Percentiles rank a stretch among this genome's conserved stretches.
These are phyloP conservation scores for Thuja plicata DNA, from an alignment of 83 land plant genomes.

Conservation along the genomic window DNA sequence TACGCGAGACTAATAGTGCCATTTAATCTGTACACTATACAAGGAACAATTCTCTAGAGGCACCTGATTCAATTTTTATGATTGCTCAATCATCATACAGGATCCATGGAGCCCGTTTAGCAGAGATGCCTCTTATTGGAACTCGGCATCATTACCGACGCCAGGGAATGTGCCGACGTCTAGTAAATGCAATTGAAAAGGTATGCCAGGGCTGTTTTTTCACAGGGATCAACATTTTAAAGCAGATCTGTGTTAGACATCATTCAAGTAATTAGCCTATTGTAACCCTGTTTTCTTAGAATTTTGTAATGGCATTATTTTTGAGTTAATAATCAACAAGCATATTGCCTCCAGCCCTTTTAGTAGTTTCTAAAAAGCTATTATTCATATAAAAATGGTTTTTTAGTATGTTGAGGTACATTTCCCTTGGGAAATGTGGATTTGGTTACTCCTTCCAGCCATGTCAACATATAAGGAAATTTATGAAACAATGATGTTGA, in stretches of 20 bases:
- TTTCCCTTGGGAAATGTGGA: background rate
- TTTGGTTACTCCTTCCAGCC: background rate
- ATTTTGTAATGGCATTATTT: background rate
- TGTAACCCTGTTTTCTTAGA: background rate
- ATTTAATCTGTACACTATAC: background rate
- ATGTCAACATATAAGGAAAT: background rate
- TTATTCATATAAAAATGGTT: background rate
- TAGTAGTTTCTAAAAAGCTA: background rate
- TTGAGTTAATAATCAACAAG: background rate
- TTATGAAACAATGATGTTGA: background rate
- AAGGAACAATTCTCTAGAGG: background rate
- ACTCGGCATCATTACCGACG: conserved; percentile 86
- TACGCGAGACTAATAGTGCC: background rate
- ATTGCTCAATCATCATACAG: conserved; percentile 25
- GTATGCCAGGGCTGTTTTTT: conserved; percentile 28
- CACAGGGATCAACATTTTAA: background rate
- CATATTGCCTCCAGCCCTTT: background rate
- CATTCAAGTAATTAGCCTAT: too few relatives aligned
- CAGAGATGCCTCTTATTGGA: conserved; percentile 98
- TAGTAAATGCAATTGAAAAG: conserved; percentile 85
- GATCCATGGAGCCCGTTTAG: conserved; percentile 81
- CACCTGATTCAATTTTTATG: conserved; percentile 7
- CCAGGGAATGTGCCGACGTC: conserved; percentile 95
- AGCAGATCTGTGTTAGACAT: background rate
- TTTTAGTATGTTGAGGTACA: background rate